Evolutionary conservation across 345 rosid species (phyloP).

Genomic region (Trapa bicornis): DNA sequence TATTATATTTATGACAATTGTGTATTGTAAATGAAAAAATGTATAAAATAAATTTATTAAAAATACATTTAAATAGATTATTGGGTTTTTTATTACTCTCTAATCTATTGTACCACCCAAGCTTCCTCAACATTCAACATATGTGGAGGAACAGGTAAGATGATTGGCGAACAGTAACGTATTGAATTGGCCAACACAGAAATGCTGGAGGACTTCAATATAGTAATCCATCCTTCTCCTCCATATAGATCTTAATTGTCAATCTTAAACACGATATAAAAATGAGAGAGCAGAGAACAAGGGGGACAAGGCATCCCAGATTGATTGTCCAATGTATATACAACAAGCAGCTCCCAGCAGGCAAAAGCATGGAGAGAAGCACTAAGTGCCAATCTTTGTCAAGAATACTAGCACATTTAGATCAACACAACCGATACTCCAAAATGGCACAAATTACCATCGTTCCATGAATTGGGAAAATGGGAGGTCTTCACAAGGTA

Average conservation of each 20-base stretch:
- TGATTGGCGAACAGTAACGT: too few relatives aligned
- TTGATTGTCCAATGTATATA: not conserved
- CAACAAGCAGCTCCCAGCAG: not conserved
- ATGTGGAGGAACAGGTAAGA: too few relatives aligned
- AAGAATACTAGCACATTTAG: slow-evolving; percentile 1
- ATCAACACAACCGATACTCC: not conserved
- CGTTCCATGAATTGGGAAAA: not conserved
- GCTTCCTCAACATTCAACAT: too few relatives aligned
- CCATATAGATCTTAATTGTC: not conserved
- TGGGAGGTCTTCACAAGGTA: not conserved
- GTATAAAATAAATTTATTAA: too few relatives aligned
- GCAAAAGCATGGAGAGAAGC: not conserved
- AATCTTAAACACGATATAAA: not conserved
- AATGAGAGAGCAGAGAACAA: not conserved
- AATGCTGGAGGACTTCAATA: too few relatives aligned
- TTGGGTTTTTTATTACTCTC: too few relatives aligned
- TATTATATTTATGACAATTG: too few relatives aligned
- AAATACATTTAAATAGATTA: too few relatives aligned
- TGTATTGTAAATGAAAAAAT: too few relatives aligned
- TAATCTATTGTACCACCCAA: too few relatives aligned
- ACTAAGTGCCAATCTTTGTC: not conserved
- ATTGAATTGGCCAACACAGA: too few relatives aligned
- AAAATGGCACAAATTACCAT: not conserved
- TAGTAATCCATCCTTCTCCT: not conserved
- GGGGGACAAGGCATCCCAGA: not conserved